Conservation (phyloP, 257 asterid genomes). For the Solanum commersonii region DNA sequence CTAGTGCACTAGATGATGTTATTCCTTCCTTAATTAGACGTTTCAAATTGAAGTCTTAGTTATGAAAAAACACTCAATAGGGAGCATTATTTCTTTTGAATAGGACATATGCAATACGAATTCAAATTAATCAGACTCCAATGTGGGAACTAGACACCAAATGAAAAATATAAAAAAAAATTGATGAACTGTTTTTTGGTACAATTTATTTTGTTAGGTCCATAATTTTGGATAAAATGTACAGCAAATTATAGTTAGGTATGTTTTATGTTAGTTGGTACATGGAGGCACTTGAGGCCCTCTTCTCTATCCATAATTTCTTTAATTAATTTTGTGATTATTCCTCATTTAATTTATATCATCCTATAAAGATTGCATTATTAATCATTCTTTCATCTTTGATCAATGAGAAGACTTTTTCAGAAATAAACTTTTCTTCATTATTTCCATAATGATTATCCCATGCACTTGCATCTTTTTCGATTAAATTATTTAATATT, state of each 20-base stretch:
- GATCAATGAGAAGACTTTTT: not conserved
- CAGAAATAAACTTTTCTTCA: not conserved
- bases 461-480: not conserved
- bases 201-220: not conserved
- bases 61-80: too few relatives aligned
- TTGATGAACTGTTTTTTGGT: not conserved
- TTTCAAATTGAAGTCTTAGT: too few relatives aligned
- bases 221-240: not conserved
- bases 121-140: too few relatives aligned
- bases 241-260: not conserved
- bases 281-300: not conserved
- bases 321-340: not conserved
- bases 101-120: accelerated
- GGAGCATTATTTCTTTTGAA: too few relatives aligned
- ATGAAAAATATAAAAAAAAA: too few relatives aligned
- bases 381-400: not conserved
- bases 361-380: not conserved
- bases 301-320: not conserved
- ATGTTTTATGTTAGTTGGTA: not conserved
- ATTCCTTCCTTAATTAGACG: accelerated
- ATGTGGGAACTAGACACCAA: accelerated
- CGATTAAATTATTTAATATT: not conserved
- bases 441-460: not conserved
- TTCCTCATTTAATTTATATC: not conserved
- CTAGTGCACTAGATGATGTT: too few relatives aligned